Evolutionary conservation across 257 asterid genomes (phyloP), one percentile per base, ranked within the genome.

Genomic region (Jasminum sambac): DNA sequence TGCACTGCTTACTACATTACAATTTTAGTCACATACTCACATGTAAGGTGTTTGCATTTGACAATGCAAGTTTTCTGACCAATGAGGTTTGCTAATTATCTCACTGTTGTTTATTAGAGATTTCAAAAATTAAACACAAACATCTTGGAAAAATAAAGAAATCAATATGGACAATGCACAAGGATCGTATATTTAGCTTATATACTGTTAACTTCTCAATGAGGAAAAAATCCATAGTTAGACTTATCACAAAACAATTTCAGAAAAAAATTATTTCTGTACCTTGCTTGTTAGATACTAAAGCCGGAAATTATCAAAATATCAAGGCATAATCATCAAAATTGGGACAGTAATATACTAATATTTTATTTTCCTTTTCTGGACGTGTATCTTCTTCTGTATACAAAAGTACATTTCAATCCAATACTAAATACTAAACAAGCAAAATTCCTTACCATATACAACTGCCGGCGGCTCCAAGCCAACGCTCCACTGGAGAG

Each of bases 401-500:
- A 50, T 39, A 25, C 34, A 64, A 58, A 68, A 60, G 10, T 36
- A 23, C 39, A 17, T 5, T 16, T 9, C 12, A 30, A 68, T 6
- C 64, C 6, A 8, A 2, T 42, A 66, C 38, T 25, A 25, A 8
- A 41, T 16, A 52, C 21, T 43, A 13, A 25, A 30, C 62, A 55
- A 34, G 6, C 21, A 36, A 17, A 24, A 68, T 16, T 38, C 34
- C 36, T 72, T 87, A 94, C 99, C 91, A 79, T 85, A 81, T 84
- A 83, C 72, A 85, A 62, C 75, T 94, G 96, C 48, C 90, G 91
- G 63, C 83, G 84, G 77, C 93, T 88, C 98, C 95, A 94, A 44
- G 88, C 84, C 67, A 89, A 74, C 3, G 95, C 76, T 21, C 87
- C 90, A 36, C 78, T 65, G 2, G 99, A 89, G 19, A 91, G 81